These are phyloP conservation scores for Vitis hybrid DNA, from an alignment of 177 flowering plant species.

Conservation along the genomic window DNA sequence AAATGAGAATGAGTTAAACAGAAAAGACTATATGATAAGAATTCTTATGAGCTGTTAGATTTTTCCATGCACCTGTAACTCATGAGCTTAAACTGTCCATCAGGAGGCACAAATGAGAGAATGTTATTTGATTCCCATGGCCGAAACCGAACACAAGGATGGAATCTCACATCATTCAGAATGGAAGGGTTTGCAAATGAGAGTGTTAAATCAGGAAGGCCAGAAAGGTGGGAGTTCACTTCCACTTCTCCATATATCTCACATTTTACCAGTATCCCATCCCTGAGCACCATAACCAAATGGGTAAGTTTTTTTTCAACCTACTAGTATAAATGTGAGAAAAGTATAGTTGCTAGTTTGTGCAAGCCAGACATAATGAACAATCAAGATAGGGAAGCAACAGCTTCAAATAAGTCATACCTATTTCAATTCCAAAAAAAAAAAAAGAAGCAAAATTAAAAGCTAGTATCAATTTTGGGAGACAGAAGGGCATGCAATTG, in stretches of 20 bases:
- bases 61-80: slow-evolving; percentile 71
- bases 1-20: not conserved
- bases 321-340: not conserved
- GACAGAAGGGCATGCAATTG: too few relatives aligned
- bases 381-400: too few relatives aligned
- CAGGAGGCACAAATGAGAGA: slow-evolving; percentile 96
- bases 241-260: slow-evolving; percentile 92
- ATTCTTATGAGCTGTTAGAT: not conserved
- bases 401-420: too few relatives aligned
- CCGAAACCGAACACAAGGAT: slow-evolving; percentile 96
- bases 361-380: too few relatives aligned
- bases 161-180: slow-evolving; percentile 89
- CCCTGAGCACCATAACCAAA: slow-evolving; percentile 46
- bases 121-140: slow-evolving; percentile 95
- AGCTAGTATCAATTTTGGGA: too few relatives aligned
- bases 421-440: too few relatives aligned
- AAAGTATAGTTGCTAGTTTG: too few relatives aligned
- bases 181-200: slow-evolving; percentile 87
- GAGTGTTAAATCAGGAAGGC: slow-evolving; percentile 95
- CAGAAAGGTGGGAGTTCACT: slow-evolving; percentile 86
- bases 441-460: too few relatives aligned
- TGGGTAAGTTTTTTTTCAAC: not conserved
- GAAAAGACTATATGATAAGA: not conserved
- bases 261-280: slow-evolving; percentile 81
- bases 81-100: slow-evolving; percentile 96